Percentiles rank a stretch among this genome's conserved stretches.
These are phyloP conservation scores for Kurtzmaniella quercitrusa DNA, from an alignment of 1,139 yeast genomes.

Conservation along the genomic window DNA sequence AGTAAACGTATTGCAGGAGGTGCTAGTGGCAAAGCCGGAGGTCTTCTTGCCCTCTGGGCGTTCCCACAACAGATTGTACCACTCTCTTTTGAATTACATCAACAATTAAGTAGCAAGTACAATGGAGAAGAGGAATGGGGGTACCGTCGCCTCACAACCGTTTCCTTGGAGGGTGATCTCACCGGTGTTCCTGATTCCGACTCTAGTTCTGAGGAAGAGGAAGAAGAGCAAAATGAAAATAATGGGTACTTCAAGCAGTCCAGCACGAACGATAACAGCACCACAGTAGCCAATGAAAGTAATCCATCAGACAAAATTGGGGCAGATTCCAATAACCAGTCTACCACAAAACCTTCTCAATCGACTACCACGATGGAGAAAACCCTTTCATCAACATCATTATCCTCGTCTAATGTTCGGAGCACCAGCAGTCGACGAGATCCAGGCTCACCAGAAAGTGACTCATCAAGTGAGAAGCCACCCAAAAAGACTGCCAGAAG, in stretches of 20 bases:
- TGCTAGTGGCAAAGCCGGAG: conserved; percentile 97
- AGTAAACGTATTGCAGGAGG: conserved; percentile 95
- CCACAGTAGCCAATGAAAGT: conserved; percentile 7
- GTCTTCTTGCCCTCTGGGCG: conserved; percentile 90
- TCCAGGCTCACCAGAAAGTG: conserved; percentile 12
- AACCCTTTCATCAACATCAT: not conserved
- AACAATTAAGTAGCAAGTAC: conserved; percentile 71
- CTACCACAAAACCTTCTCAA: too few species aligned
- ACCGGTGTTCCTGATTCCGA: conserved; percentile 16
- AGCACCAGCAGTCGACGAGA: not conserved
- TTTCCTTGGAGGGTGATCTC: conserved; percentile 82
- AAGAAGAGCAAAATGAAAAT: conserved; percentile 9
- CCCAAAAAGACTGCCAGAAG: conserved; percentile 34
- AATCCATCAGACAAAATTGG: too few species aligned
- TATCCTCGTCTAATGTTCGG: not conserved
- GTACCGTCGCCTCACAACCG: conserved; percentile 81
- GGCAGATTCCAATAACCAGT: too few species aligned
- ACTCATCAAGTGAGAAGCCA: conserved; percentile 23
- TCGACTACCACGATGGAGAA: not conserved
- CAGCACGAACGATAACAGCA: conserved; percentile 12
- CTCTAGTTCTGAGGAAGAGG: conserved; percentile 11
- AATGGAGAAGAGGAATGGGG: conserved; percentile 90
- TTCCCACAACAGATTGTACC: conserved; percentile 95
- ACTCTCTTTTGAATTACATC: conserved; percentile 79
- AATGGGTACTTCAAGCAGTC: conserved; percentile 4